phyloP scores from a whole-genome alignment of 2,329 filamentous ascomycete species.

The Cytospora mali region DNA sequence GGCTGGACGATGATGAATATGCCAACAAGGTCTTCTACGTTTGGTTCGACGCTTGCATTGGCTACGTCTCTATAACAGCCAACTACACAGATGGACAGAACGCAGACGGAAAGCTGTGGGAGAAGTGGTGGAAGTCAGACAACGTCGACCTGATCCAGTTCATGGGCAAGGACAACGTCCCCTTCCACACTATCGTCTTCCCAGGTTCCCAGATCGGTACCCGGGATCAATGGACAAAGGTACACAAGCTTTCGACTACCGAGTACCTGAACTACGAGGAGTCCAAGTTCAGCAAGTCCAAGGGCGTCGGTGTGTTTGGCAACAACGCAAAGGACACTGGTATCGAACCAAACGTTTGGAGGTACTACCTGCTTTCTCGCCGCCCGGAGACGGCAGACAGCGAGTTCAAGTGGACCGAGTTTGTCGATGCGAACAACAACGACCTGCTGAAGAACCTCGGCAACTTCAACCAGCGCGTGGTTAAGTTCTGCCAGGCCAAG shows the following conservation, averaged over 20 bases:
- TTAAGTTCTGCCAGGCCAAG: slow-evolving; percentile 59
- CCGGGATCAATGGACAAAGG: slow-evolving; percentile 82
- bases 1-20: slow-evolving; percentile 57
- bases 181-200: slow-evolving; percentile 89
- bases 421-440: slow-evolving; percentile 75
- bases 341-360: slow-evolving; percentile 76
- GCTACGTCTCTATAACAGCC: slow-evolving; percentile 92
- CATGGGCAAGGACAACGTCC: slow-evolving; percentile 87
- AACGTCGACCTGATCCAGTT: slow-evolving; percentile 91
- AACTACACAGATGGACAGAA: slow-evolving; percentile 70
- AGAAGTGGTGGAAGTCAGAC: slow-evolving; percentile 91
- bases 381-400: slow-evolving; percentile 73
- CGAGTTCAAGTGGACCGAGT: slow-evolving; percentile 73
- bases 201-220: slow-evolving; percentile 86
- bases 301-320: slow-evolving; percentile 88
- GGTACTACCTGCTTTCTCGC: slow-evolving; percentile 74
- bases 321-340: slow-evolving; percentile 87
- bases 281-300: slow-evolving; percentile 91
- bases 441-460: slow-evolving; percentile 64
- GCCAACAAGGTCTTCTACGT: slow-evolving; percentile 81
- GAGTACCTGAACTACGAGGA: slow-evolving; percentile 89
- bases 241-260: slow-evolving; percentile 85
- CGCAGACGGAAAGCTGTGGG: slow-evolving; percentile 67
- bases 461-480: slow-evolving; percentile 63
- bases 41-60: slow-evolving; percentile 74